Evolutionary conservation across 1,284 basidiomycete genomes (phyloP).

Genomic region (Sanghuangporus baumii): DNA sequence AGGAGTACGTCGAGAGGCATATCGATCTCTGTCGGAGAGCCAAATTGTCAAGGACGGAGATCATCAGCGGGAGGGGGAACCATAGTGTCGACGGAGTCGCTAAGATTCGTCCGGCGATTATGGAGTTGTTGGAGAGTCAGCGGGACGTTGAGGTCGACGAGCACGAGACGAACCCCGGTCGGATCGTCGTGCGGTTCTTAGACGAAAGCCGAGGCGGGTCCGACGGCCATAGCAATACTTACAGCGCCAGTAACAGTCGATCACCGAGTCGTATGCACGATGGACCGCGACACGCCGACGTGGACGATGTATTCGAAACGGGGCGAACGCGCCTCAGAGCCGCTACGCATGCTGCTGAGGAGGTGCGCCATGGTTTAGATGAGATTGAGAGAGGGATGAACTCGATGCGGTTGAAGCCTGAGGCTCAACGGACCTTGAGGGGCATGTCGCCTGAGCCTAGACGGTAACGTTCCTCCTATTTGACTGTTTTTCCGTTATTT

Average conservation of each 20-base stretch:
- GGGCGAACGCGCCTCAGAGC: not conserved
- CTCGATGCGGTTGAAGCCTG: not conserved
- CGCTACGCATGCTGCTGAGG: not conserved
- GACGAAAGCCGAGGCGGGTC: not conserved
- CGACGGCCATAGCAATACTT: not conserved
- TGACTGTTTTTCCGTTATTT: not conserved
- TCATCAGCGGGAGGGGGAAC: conserved; percentile 15
- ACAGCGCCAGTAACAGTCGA: not conserved
- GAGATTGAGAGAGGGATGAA: conserved; percentile 11
- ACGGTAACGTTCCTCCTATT: not conserved
- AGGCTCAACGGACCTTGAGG: not conserved
- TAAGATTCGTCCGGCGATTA: conserved; percentile 12
- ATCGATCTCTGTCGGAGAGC: conserved; percentile 3
- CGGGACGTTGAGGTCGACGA: conserved; percentile 9
- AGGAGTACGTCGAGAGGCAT: conserved; percentile 7
- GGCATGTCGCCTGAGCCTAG: not conserved
- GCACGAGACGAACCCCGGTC: conserved; percentile 9
- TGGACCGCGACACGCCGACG: not conserved
- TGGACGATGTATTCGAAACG: conserved; percentile 6
- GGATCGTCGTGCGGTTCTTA: conserved; percentile 9
- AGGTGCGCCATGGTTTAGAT: conserved; percentile 3
- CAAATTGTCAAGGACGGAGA: not conserved
- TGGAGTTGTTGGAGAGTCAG: conserved; percentile 1
- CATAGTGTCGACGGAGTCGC: conserved; percentile 13
- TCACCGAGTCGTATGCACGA: not conserved